Conservation (phyloP, 1,284 basidiomycete genomes). For the Cutaneotrichosporon mucoides region DNA sequence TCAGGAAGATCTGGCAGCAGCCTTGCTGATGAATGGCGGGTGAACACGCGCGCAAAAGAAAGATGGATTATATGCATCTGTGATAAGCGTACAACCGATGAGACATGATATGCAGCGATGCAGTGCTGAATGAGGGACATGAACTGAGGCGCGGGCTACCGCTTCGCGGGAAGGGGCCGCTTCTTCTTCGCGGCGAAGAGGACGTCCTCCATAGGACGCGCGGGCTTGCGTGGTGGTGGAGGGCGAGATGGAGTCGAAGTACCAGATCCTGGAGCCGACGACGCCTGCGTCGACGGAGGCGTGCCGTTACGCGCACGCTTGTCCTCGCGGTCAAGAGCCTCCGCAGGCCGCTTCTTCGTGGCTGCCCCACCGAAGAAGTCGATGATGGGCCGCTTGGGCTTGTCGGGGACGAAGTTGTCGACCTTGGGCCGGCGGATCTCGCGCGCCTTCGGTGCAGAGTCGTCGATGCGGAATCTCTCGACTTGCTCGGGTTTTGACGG, state of each 20-base stretch:
- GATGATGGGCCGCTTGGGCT: neutral
- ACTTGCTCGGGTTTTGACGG: neutral
- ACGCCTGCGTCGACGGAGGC: neutral
- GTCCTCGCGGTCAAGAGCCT: too few species aligned
- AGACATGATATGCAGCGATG: neutral
- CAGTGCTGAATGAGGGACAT: too few species aligned
- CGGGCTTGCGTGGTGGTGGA: neutral
- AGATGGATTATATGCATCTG: too few species aligned
- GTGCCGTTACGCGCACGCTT: neutral
- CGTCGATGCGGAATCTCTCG: slow-evolving; percentile 13
- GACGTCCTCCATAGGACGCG: neutral
- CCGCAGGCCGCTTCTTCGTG: neutral
- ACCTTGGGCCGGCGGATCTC: slow-evolving; percentile 13
- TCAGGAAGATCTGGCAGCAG: too few species aligned
- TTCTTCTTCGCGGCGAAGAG: slow-evolving; percentile 3
- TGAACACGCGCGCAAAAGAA: too few species aligned
- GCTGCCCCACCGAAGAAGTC: slow-evolving; percentile 14
- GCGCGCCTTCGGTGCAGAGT: neutral
- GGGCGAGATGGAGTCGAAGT: too few species aligned
- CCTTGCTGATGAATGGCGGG: too few species aligned
- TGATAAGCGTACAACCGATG: neutral
- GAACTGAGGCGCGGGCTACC: neutral
- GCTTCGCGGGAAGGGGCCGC: neutral
- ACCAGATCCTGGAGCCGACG: too few species aligned
- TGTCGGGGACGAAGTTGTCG: slow-evolving; percentile 17